Evolutionary conservation across 306 rosid species (phyloP), one percentile per base, ranked within the genome.

Genomic region (Vachellia collinsii): DNA sequence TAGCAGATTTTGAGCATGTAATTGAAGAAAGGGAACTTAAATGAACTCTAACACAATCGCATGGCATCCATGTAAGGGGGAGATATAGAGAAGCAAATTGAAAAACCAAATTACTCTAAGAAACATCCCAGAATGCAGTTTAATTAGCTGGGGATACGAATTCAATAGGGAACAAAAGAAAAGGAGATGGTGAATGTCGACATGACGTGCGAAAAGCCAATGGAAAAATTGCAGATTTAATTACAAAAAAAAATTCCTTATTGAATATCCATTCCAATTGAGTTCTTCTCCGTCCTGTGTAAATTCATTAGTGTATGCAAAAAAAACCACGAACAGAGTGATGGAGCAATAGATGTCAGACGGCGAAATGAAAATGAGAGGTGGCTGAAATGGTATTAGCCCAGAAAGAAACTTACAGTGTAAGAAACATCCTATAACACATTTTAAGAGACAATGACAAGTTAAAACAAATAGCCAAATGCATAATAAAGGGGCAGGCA

Each of bases 181-280:
- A 51, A 42, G 50, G 34, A 76, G 59, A 80, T 54, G 1, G 72
- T 37, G 74, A 59, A 68, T 6, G 5, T 25, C n/a, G 14, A 20
- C 7, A 46, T 16, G 56, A 34, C 23, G 19, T 43, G 50, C 29
- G 11, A 54, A 23, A 74, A 75, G 53, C 41, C 54, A 22, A 14
- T 42, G n/a, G 56, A 62, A 76, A 34, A 74, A 17, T 62, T 62
- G 72, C 73, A 75, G 72, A 82, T 67, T 54, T 43, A 64, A 47
- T 71, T 48, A 13, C 41, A n/a, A 50, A 13, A 4, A 17, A 20
- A 64, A n/a, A n/a, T n/a, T n/a, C n/a, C n/a, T n/a, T n/a, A 44
- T 19, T 8, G 51, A 82, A 79, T 6, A 63, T 14, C 14, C 68
- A 47, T 53, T 11, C 37, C 53, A 43, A 70, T 43, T 43, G 38